Conservation (phyloP, 1,139 yeast species). For the Scheffersomyces segobiensis region DNA sequence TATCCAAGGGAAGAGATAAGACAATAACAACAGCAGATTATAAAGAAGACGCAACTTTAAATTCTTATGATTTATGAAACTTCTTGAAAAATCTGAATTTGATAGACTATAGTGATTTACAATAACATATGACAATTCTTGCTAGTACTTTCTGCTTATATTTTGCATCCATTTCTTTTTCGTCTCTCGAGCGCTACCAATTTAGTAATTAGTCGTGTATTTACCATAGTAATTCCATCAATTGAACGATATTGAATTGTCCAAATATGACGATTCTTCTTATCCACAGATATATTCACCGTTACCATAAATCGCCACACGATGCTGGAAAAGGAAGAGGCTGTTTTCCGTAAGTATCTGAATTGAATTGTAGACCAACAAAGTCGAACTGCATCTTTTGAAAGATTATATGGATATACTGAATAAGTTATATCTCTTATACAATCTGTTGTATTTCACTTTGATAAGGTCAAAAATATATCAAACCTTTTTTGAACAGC, state of each 20-base stretch:
- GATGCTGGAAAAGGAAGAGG: slow-evolving; percentile 54
- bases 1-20: neutral
- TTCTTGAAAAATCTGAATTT: neutral
- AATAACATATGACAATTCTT: neutral
- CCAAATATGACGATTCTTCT: neutral
- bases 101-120: neutral
- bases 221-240: neutral
- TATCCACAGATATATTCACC: neutral
- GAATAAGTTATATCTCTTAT: neutral
- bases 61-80: no score
- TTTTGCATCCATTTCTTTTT: neutral
- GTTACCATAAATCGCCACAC: neutral
- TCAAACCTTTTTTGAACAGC: neutral
- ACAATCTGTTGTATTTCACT: neutral
- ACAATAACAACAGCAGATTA: neutral
- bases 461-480: neutral
- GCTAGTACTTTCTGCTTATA: neutral
- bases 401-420: neutral
- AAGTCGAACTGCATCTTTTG: neutral
- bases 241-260: neutral
- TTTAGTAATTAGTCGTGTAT: neutral
- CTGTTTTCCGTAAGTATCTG: slow-evolving; percentile 59
- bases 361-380: neutral
- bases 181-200: neutral
- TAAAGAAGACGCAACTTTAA: no score